These are phyloP conservation scores for Phytophthora ramorum DNA, from an alignment of 352 stramenopile genomes.

Conservation along the genomic window DNA sequence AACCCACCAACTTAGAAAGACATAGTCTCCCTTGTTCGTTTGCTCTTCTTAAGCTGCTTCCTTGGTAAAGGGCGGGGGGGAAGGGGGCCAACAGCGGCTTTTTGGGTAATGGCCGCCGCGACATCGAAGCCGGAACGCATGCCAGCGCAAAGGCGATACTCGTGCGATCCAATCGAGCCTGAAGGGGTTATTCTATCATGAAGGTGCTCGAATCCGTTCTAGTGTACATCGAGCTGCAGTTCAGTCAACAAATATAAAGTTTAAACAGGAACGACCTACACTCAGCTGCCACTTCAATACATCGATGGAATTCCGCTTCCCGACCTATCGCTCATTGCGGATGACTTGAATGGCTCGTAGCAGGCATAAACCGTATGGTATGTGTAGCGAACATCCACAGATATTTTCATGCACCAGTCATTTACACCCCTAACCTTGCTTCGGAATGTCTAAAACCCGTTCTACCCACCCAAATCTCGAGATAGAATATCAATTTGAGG, in stretches of 20 bases:
- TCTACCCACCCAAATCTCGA: neutral
- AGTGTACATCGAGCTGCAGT: neutral
- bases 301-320: constrained; percentile 5
- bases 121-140: neutral
- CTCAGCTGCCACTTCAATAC: constrained; percentile 37
- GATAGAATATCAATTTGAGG: no score
- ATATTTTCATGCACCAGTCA: constrained; percentile 38
- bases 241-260: constrained; percentile 28
- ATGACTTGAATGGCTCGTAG: neutral
- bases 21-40: constrained; percentile 84
- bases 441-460: neutral
- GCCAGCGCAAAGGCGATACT: neutral
- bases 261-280: constrained; percentile 31
- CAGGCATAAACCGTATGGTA: no score
- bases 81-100: constrained; percentile 73
- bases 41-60: constrained; percentile 79
- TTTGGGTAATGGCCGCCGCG: constrained; percentile 60
- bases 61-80: constrained; percentile 56
- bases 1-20: constrained; percentile 90
- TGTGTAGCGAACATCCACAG: constrained; percentile 10
- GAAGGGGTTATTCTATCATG: neutral
- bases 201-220: neutral
- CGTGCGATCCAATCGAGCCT: neutral
- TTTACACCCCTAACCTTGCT: neutral
- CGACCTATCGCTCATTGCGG: constrained; percentile 13